Conservation (phyloP, 2,329 filamentous ascomycete species). For the Sporothrix euskadiensis region DNA sequence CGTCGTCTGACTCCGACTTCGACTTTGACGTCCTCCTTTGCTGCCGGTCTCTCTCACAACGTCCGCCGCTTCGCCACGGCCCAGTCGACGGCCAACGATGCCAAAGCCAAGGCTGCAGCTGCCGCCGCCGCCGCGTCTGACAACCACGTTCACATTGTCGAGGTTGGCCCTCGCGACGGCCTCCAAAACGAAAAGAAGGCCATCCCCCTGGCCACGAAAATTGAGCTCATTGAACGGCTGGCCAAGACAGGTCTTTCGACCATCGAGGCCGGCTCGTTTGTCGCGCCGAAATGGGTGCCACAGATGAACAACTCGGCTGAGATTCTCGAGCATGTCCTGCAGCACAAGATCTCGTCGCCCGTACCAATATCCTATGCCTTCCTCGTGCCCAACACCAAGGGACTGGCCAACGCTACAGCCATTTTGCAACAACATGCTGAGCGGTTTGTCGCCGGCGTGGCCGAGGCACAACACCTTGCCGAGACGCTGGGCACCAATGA, state of each 20-base stretch:
- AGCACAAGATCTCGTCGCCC: conserved; percentile 55
- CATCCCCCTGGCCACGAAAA: conserved; percentile 71
- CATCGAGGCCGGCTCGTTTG: conserved; percentile 82
- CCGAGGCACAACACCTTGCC: conserved; percentile 35
- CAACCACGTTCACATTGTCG: conserved; percentile 57
- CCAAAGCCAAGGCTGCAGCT: conserved; percentile 4
- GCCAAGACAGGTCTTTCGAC: conserved; percentile 67
- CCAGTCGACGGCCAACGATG: conserved; percentile 11
- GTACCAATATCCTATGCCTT: conserved; percentile 72
- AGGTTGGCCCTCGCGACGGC: conserved; percentile 84
- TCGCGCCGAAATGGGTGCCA: conserved; percentile 81
- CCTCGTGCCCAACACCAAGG: conserved; percentile 75
- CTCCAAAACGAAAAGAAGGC: conserved; percentile 78
- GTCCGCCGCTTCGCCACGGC: conserved; percentile 24
- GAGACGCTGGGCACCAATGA: conserved; percentile 23
- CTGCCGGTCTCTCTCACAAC: not conserved
- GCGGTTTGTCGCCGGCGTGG: conserved; percentile 54
- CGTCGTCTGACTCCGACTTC: not conserved
- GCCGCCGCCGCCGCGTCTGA: not conserved
- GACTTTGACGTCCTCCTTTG: not conserved
- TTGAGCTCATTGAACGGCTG: conserved; percentile 71
- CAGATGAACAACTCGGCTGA: conserved; percentile 82
- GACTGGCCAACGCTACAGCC: conserved; percentile 62
- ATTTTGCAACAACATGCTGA: conserved; percentile 55
- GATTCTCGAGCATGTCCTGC: conserved; percentile 69